Conservation (phyloP, 2,329 filamentous ascomycete genomes). For the Botryosphaeria dothidea region DNA sequence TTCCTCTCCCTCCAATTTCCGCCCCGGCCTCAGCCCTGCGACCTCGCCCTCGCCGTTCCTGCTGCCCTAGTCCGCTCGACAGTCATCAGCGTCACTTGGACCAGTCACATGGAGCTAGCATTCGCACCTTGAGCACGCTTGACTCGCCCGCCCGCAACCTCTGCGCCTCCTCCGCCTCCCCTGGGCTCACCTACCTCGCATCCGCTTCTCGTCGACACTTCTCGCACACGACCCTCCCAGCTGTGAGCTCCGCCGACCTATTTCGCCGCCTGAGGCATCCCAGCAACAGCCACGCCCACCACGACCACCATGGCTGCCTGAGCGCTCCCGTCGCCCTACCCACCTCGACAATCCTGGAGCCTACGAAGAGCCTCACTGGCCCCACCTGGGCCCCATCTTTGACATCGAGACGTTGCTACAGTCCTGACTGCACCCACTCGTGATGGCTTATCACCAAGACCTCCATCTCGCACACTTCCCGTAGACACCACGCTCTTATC, state of each 20-base stretch:
- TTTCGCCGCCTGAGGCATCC: constrained; percentile 16
- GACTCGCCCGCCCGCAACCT: neutral
- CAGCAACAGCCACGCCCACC: neutral
- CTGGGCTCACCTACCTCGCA: constrained; percentile 15
- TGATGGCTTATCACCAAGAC: constrained; percentile 17
- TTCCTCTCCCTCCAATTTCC: constrained; percentile 4
- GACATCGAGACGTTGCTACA: neutral
- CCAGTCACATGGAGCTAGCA: constrained; percentile 21
- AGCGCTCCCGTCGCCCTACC: constrained; percentile 1
- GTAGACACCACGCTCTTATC: constrained; percentile 1
- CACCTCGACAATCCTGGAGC: constrained; percentile 9
- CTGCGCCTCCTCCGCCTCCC: neutral
- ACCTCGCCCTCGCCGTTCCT: neutral
- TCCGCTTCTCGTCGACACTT: neutral
- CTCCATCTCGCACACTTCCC: constrained; percentile 15
- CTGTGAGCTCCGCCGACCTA: constrained; percentile 6
- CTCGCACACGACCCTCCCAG: neutral
- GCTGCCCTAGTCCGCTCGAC: neutral
- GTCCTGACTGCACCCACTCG: neutral
- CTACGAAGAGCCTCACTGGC: constrained; percentile 13
- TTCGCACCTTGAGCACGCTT: constrained; percentile 8
- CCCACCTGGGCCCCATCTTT: constrained; percentile 6
- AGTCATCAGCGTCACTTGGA: constrained; percentile 18
- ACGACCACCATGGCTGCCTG: constrained; percentile 18
- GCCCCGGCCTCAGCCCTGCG: neutral